Evolutionary conservation across 1,284 basidiomycete species (phyloP), one percentile per base, ranked within the genome.

Genomic region (Cystobasidiaceae sp.): DNA sequence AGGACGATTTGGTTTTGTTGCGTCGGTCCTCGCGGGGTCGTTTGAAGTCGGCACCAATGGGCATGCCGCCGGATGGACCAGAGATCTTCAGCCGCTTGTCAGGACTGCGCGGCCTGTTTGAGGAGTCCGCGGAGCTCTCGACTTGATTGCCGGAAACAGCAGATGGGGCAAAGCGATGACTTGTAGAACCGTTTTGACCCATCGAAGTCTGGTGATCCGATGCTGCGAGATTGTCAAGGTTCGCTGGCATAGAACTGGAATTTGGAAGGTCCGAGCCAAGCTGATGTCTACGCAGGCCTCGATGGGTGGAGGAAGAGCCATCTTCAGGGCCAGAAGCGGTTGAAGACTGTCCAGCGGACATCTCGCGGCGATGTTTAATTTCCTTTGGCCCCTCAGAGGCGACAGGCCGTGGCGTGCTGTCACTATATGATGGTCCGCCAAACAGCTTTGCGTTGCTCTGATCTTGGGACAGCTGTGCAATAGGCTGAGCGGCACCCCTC

Each of bases 31-130:
- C 74, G 25, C 74, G 72, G 25, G 61, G 65, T 17, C 69, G 70
- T 51, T 78, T 78, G 67, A 94, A 94, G 76, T 91, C 91, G 48
- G 84, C 83, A 7, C 90, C 90, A 37, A 96, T 90, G 30, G 87
- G 88, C 11, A 85, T 84, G 13, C 90, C 91, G 69, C 87, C 87
- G 76, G 93, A 82, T 33, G 92, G 92, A 0, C 84, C 89, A n/a
- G 89, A 92, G 63, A 94, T 94, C 77, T 92, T 89, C 46, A 75
- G 39, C 25, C 55, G 57, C 41, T 66, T 69, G 28, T 64, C 61
- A 15, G 61, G 61, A 41, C 61, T 64, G 49, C 73, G 74, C 34
- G 79, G 70, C 65, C 78, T 73, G 71, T 81, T 81, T 67, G 85
- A 84, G 17, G 66, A 76, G 6, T 84, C 79, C 1, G 82, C 80